Base-by-base conservation (phyloP, 208 protist species). In the Trypanosoma mega region DNA sequence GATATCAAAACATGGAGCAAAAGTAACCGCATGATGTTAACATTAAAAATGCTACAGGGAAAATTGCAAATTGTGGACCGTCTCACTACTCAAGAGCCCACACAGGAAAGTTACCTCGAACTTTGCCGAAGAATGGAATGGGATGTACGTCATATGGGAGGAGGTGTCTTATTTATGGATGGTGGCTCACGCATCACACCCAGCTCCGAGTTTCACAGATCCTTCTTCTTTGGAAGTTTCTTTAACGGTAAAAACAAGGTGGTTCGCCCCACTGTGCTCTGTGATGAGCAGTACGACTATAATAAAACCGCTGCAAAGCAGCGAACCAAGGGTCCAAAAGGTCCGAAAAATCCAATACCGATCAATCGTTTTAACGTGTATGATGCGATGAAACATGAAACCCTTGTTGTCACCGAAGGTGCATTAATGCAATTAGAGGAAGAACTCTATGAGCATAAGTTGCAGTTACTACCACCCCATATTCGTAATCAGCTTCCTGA, bases 301-400 rank as follows among this genome's bases (percentile, higher is more conserved):
- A 96, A 96, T 72, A 63, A 72, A 9, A 81, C 78, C 2, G 59
- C 80, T 18, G 76, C 87, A 2, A 94, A 96, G 67, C 83, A 76
- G 56, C 61, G 77, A 21, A 76, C 65, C 39, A 86, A 89, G 31
- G 85, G 82, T 0, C 90, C 90, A 11, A 96, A 96, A 54, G 90
- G 90, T 5, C 85, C 80, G 24, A 96, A 96, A 58, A 96, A 96
- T 57, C 90, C 90, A 33, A 93, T 96, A 52, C 86, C 90, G 1
- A 81, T 94, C 41, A 96, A 96, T 64, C 87, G 90, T 29, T 94
- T 96, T 62, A 96, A 96, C 73, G 90, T 74, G 8, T 96, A 81
- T 63, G 90, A 96, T 63, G 84, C 82, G 1, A 78, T 96, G 39
- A 79, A 70, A 18, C 90, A 96, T 56, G 66, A 93, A 68, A 77